These are phyloP conservation scores for Rhizopus microsporus DNA, from an alignment of 371 early-diverging fungal genomes.

Conservation along the genomic window DNA sequence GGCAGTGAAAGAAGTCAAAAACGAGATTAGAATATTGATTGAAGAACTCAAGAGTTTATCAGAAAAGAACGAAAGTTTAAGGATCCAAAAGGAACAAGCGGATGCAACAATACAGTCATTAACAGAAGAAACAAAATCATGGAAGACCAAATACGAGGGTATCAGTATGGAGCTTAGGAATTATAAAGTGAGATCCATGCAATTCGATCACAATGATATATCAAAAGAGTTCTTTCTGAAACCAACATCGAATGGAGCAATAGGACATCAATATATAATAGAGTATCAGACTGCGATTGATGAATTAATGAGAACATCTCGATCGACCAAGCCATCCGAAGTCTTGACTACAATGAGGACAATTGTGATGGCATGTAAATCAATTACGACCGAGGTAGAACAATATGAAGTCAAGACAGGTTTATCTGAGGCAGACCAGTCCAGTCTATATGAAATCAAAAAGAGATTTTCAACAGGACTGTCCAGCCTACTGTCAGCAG, in stretches of 20 bases:
- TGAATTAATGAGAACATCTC: slow-evolving; percentile 69
- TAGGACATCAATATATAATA: slow-evolving; percentile 64
- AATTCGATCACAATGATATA: slow-evolving; percentile 42
- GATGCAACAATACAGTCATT: slow-evolving; percentile 28
- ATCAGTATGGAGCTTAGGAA: slow-evolving; percentile 48
- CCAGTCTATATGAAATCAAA: slow-evolving; percentile 48
- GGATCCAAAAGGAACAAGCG: slow-evolving; percentile 45
- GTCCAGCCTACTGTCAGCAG: slow-evolving; percentile 68
- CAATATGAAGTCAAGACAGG: slow-evolving; percentile 50
- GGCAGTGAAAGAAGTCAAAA: slow-evolving; percentile 74
- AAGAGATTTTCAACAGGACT: slow-evolving; percentile 66
- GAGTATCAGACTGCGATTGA: slow-evolving; percentile 84
- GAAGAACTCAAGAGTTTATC: slow-evolving; percentile 71
- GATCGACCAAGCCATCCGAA: slow-evolving; percentile 68
- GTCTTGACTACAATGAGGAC: slow-evolving; percentile 81
- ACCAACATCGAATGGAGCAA: slow-evolving; percentile 64
- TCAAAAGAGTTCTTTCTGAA: slow-evolving; percentile 38
- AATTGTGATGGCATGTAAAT: slow-evolving; percentile 80
- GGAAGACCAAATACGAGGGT: slow-evolving; percentile 54
- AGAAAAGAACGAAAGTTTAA: slow-evolving; percentile 62
- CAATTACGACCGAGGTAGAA: slow-evolving; percentile 82
- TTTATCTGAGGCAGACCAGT: slow-evolving; percentile 20
- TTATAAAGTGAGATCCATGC: slow-evolving; percentile 46
- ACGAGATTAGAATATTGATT: slow-evolving; percentile 72
- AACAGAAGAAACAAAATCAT: slow-evolving; percentile 41